Conservation (phyloP, 2,329 filamentous ascomycete species). For the Aureobasidium musti region DNA sequence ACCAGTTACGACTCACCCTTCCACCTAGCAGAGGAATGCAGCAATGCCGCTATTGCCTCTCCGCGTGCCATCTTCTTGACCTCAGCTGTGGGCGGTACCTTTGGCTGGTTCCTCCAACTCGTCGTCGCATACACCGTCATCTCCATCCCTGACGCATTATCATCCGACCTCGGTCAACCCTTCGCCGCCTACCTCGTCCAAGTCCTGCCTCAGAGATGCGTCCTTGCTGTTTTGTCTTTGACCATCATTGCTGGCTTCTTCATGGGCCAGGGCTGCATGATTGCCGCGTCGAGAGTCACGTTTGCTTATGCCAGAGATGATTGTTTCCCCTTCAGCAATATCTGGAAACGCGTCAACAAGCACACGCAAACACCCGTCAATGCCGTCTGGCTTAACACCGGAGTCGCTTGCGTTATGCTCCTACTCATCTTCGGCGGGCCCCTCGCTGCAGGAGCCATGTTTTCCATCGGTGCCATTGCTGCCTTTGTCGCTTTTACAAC, state of each 20-base stretch:
- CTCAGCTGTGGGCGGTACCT: conserved; percentile 63
- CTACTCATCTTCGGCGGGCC: conserved; percentile 66
- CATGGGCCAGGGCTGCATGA: conserved; percentile 74
- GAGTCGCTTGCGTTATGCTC: conserved; percentile 61
- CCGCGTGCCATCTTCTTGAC: conserved; percentile 73
- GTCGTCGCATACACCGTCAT: conserved; percentile 68
- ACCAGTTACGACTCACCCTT: conserved; percentile 69
- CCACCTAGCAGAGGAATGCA: conserved; percentile 74
- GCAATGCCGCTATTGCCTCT: conserved; percentile 69
- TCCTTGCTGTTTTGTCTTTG: conserved; percentile 63
- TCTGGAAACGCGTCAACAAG: conserved; percentile 62
- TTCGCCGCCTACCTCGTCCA: conserved; percentile 71
- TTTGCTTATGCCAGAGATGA: conserved; percentile 70
- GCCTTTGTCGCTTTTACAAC: conserved; percentile 64
- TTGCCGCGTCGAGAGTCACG: conserved; percentile 51
- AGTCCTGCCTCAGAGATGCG: conserved; percentile 61
- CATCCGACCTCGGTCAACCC: conserved; percentile 66
- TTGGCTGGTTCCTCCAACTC: conserved; percentile 73
- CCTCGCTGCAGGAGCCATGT: conserved; percentile 66
- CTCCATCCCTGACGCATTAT: conserved; percentile 60
- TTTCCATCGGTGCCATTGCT: conserved; percentile 68
- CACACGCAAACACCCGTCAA: conserved; percentile 68
- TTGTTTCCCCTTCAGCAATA: conserved; percentile 63
- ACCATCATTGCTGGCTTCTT: conserved; percentile 70
- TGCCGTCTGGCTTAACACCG: conserved; percentile 67